Evolutionary conservation across 2,329 filamentous ascomycete species (phyloP).

Genomic region (Penicillium thymicola): DNA sequence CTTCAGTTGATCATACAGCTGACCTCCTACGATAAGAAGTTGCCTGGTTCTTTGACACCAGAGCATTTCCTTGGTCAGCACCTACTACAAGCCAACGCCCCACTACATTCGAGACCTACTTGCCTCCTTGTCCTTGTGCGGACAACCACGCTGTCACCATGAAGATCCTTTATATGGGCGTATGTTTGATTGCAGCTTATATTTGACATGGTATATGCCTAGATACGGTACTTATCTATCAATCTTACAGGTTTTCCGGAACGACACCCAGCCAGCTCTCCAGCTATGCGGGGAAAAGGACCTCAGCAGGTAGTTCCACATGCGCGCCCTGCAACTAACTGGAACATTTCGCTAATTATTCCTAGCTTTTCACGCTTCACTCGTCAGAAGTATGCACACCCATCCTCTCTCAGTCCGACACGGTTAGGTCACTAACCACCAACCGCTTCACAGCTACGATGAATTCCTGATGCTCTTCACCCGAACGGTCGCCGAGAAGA

Average conservation of each 20-base stretch:
- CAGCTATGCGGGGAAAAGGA: slow-evolving; percentile 77
- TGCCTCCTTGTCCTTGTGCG: slow-evolving; percentile 4
- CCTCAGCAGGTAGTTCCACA: slow-evolving; percentile 51
- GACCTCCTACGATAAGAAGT: not conserved
- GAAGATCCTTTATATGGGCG: slow-evolving; percentile 86
- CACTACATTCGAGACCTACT: not conserved
- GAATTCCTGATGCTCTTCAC: slow-evolving; percentile 82
- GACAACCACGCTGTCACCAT: slow-evolving; percentile 51
- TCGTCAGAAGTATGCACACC: slow-evolving; percentile 57
- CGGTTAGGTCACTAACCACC: slow-evolving; percentile 4
- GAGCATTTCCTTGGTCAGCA: not conserved
- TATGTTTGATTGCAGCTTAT: slow-evolving; percentile 46
- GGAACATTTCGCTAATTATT: slow-evolving; percentile 9
- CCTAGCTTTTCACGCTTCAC: slow-evolving; percentile 72
- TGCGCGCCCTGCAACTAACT: not conserved
- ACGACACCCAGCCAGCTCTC: slow-evolving; percentile 69
- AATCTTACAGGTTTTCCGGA: slow-evolving; percentile 68
- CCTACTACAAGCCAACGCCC: not conserved
- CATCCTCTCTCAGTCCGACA: slow-evolving; percentile 5
- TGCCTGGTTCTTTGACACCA: not conserved
- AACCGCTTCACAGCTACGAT: slow-evolving; percentile 44
- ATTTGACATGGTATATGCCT: not conserved
- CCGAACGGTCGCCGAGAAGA: slow-evolving; percentile 84
- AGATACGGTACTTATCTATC: not conserved
- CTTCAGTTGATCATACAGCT: slow-evolving; percentile 1